Evolutionary conservation across 108 stramenopile species (phyloP).

Genomic region (Cyclotella choctawhatcheeana): DNA sequence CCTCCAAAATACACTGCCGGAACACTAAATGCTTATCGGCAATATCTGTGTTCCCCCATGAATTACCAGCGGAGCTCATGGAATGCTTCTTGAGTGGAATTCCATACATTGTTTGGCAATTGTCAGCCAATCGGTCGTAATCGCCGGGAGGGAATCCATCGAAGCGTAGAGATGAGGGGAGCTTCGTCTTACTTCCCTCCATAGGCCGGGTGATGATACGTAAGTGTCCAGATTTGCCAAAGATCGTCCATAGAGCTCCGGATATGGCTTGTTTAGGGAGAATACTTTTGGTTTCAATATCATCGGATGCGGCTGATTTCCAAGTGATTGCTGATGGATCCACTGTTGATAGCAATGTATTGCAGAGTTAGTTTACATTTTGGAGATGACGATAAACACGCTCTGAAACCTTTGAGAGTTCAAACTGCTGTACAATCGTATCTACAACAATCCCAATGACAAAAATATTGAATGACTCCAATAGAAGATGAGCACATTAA

Average conservation of each 20-base stretch:
- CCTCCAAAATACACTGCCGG: constrained; percentile 81
- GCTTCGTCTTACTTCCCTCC: constrained; percentile 30
- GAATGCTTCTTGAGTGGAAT: constrained; percentile 63
- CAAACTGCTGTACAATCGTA: neutral
- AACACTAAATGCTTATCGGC: constrained; percentile 75
- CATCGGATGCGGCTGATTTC: constrained; percentile 75
- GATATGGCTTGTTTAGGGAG: constrained; percentile 53
- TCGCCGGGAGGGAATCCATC: constrained; percentile 82
- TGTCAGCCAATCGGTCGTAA: constrained; percentile 51
- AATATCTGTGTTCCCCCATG: constrained; percentile 80
- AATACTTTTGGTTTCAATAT: constrained; percentile 50
- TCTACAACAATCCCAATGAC: too few species aligned
- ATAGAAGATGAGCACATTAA: neutral
- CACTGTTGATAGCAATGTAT: constrained; percentile 15
- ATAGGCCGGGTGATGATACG: constrained; percentile 61
- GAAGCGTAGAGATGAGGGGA: constrained; percentile 72
- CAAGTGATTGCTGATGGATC: constrained; percentile 70
- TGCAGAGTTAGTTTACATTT: neutral
- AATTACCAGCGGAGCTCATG: constrained; percentile 75
- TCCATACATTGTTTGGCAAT: constrained; percentile 55
- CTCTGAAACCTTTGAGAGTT: neutral
- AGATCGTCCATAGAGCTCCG: constrained; percentile 79
- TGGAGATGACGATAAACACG: neutral
- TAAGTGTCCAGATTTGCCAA: constrained; percentile 78
- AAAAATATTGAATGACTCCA: neutral